These are phyloP conservation scores for Nakazawaea ambrosiae DNA, from an alignment of 805 yeast genomes.

Conservation along the genomic window DNA sequence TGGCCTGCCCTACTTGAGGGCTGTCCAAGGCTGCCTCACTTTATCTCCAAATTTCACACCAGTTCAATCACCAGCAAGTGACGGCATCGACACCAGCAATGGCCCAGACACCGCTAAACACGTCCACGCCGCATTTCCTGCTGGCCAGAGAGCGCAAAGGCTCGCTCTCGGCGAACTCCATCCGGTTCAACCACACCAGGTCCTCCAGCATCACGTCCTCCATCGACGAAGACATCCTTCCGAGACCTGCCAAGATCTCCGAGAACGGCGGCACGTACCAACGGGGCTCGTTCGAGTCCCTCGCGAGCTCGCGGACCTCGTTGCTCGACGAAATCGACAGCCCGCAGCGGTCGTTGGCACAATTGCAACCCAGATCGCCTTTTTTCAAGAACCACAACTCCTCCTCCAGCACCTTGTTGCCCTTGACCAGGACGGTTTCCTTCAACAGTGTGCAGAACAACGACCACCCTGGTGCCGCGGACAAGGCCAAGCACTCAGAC, in stretches of 20 bases:
- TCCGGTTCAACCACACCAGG: conserved; percentile 11
- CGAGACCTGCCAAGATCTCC: neutral
- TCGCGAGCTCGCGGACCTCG: neutral
- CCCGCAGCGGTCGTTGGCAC: neutral
- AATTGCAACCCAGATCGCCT: conserved; percentile 8
- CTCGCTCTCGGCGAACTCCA: conserved; percentile 10
- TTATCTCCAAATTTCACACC: too few relatives aligned
- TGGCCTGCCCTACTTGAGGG: too few relatives aligned
- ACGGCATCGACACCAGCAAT: too few relatives aligned
- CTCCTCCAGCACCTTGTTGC: conserved; percentile 14
- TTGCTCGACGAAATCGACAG: conserved; percentile 5
- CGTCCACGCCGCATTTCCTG: conserved; percentile 3
- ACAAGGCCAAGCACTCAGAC: neutral
- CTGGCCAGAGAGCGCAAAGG: neutral
- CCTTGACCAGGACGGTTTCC: conserved; percentile 19
- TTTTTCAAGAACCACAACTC: conserved; percentile 12
- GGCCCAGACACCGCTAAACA: conserved; percentile 3
- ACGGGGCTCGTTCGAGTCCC: conserved; percentile 8
- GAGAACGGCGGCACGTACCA: neutral
- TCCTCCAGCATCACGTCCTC: conserved; percentile 9
- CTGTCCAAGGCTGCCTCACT: too few relatives aligned
- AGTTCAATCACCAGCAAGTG: too few relatives aligned
- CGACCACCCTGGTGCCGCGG: conserved; percentile 6
- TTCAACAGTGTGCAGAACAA: conserved; percentile 10
- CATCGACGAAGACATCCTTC: conserved; percentile 6